Evolutionary conservation across 108 stramenopile species (phyloP).

Genomic region (Fistulifera solaris): DNA sequence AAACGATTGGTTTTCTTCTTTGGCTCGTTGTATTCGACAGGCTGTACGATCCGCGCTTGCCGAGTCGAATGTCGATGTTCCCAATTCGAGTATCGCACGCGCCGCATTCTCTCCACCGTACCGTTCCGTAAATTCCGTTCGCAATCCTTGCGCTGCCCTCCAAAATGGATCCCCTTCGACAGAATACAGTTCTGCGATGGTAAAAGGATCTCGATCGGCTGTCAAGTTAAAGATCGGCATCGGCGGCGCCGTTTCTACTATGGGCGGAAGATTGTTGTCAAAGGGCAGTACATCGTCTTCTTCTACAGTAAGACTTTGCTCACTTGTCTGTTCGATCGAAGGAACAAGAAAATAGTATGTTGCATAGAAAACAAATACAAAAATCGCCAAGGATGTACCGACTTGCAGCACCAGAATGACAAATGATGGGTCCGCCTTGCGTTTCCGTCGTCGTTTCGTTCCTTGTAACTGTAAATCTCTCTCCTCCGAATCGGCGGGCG

Average conservation of each 20-base stretch:
- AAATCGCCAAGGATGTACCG: slow-evolving; percentile 11
- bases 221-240: neutral
- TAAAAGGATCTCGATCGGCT: neutral
- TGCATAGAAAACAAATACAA: slow-evolving; percentile 6
- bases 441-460: slow-evolving; percentile 9
- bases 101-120: slow-evolving; percentile 65
- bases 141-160: slow-evolving; percentile 17
- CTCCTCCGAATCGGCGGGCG: too few species aligned
- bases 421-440: slow-evolving; percentile 17
- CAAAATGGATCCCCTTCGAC: slow-evolving; percentile 18
- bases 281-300: slow-evolving; percentile 8
- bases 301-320: neutral
- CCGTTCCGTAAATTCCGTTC: slow-evolving; percentile 25
- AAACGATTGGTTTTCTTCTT: slow-evolving; percentile 35
- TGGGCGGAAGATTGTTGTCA: neutral
- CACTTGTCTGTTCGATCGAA: neutral
- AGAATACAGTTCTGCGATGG: slow-evolving; percentile 16
- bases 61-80: slow-evolving; percentile 29
- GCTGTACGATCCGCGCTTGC: slow-evolving; percentile 27
- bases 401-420: slow-evolving; percentile 15
- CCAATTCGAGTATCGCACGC: slow-evolving; percentile 37
- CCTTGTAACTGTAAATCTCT: neutral
- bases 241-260: neutral
- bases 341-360: slow-evolving; percentile 2
- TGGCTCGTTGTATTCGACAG: slow-evolving; percentile 33